phyloP scores from a whole-genome alignment of 768 basidiomycete species.

The Boletus fagicola region DNA sequence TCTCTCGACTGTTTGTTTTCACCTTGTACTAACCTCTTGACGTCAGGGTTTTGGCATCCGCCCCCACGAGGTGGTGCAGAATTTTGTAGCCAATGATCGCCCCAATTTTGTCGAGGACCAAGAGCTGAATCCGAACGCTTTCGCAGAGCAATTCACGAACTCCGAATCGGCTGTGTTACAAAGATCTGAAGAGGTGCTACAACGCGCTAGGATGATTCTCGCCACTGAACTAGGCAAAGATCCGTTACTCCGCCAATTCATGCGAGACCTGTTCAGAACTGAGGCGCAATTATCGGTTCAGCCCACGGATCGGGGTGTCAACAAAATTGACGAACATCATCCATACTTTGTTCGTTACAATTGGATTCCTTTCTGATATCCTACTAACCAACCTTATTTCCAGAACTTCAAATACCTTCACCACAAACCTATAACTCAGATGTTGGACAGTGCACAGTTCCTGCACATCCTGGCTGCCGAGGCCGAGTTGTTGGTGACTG shows the following conservation, averaged over 20 bases:
- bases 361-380: neutral
- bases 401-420: constrained; percentile 95
- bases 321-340: constrained; percentile 74
- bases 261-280: constrained; percentile 71
- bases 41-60: constrained; percentile 81
- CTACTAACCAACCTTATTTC: constrained; percentile 5
- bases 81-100: constrained; percentile 62
- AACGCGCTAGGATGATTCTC: constrained; percentile 77
- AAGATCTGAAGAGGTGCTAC: constrained; percentile 65
- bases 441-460: constrained; percentile 77
- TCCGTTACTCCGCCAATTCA: constrained; percentile 76
- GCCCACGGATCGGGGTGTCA: constrained; percentile 84
- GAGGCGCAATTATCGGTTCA: constrained; percentile 74
- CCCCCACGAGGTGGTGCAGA: constrained; percentile 80
- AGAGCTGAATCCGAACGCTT: constrained; percentile 71
- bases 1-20: neutral
- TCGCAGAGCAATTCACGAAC: constrained; percentile 84
- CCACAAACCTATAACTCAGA: constrained; percentile 68
- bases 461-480: constrained; percentile 90
- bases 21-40: neutral
- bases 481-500: constrained; percentile 78
- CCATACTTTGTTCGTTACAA: constrained; percentile 59
- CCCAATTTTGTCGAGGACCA: constrained; percentile 78
- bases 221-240: constrained; percentile 92
- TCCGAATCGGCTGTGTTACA: constrained; percentile 58